These are phyloP conservation scores for Candida adriatica DNA, from an alignment of 805 yeast genomes.

Conservation along the genomic window DNA sequence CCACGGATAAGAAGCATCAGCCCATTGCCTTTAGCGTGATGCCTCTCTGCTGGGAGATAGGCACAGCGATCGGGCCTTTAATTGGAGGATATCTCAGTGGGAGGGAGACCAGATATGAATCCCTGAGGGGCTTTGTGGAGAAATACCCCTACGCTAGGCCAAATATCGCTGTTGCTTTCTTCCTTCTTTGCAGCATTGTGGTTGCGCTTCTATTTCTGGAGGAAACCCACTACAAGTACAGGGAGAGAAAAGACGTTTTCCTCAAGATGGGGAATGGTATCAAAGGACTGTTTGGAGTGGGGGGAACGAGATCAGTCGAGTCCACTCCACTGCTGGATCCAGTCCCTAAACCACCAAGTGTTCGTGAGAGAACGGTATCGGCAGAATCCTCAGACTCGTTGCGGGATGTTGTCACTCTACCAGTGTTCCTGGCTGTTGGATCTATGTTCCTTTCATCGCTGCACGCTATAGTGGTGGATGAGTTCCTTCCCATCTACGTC, in stretches of 20 bases:
- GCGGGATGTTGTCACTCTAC: too few species aligned
- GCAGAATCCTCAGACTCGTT: slow-evolving; percentile 1
- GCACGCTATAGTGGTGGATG: too few species aligned
- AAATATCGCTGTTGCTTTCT: slow-evolving; percentile 38
- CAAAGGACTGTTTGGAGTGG: slow-evolving; percentile 23
- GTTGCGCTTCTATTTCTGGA: slow-evolving; percentile 42
- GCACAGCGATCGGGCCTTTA: slow-evolving; percentile 54
- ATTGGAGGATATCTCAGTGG: slow-evolving; percentile 47
- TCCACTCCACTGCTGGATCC: slow-evolving; percentile 8
- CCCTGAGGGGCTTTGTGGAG: slow-evolving; percentile 25
- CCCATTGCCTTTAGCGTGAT: slow-evolving; percentile 55
- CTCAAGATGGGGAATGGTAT: slow-evolving; percentile 8
- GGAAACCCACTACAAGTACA: slow-evolving; percentile 41
- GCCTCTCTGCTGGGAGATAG: slow-evolving; percentile 56
- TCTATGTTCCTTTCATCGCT: too few species aligned
- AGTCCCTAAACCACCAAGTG: too few species aligned
- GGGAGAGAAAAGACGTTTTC: slow-evolving; percentile 36
- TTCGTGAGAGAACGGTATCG: too few species aligned
- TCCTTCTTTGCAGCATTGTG: slow-evolving; percentile 30
- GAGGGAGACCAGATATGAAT: slow-evolving; percentile 20
- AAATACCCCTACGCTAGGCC: slow-evolving; percentile 46
- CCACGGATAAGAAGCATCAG: slow-evolving; percentile 49
- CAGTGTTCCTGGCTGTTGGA: too few species aligned
- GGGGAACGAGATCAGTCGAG: slow-evolving; percentile 30
- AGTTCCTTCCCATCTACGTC: too few species aligned